Percentiles rank a stretch among this genome's conserved stretches.
These are phyloP conservation scores for Kwoniella heveanensis DNA, from an alignment of 768 basidiomycete species.

Conservation along the genomic window DNA sequence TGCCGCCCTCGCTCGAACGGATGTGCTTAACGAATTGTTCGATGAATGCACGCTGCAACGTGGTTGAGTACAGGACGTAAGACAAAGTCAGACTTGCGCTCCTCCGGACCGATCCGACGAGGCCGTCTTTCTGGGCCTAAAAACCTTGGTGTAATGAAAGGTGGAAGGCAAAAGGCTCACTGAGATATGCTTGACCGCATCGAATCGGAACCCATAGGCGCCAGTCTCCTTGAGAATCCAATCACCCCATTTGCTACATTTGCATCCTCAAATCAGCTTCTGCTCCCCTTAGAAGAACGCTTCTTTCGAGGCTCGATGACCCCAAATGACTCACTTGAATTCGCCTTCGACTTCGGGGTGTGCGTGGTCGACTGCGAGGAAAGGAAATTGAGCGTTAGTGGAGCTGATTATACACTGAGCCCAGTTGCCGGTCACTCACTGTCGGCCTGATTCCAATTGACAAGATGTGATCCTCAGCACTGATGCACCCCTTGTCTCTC, in stretches of 20 bases:
- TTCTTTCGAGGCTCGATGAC: no score
- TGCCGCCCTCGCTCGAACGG: slow-evolving; percentile 55
- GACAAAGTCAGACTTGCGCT: no score
- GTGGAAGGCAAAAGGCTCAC: slow-evolving; percentile 12
- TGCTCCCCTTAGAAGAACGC: no score
- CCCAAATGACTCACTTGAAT: slow-evolving; percentile 55
- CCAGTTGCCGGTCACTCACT: neutral
- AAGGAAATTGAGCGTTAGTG: neutral
- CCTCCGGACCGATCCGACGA: no score
- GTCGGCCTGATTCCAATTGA: no score
- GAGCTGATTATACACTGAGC: no score
- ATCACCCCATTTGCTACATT: slow-evolving; percentile 66
- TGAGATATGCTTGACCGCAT: slow-evolving; percentile 79
- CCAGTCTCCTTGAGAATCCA: slow-evolving; percentile 69
- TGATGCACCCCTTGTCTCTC: no score
- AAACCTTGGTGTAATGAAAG: no score
- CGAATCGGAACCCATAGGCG: slow-evolving; percentile 73
- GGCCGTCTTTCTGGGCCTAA: no score
- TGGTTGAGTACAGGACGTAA: no score
- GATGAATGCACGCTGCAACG: slow-evolving; percentile 59
- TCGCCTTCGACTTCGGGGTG: slow-evolving; percentile 80
- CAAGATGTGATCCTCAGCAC: no score
- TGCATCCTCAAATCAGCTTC: neutral
- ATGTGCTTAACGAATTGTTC: slow-evolving; percentile 58
- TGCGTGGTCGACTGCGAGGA: slow-evolving; percentile 67